Conservation (phyloP, 2,329 filamentous ascomycete genomes). For the Diaporthe sp. region DNA sequence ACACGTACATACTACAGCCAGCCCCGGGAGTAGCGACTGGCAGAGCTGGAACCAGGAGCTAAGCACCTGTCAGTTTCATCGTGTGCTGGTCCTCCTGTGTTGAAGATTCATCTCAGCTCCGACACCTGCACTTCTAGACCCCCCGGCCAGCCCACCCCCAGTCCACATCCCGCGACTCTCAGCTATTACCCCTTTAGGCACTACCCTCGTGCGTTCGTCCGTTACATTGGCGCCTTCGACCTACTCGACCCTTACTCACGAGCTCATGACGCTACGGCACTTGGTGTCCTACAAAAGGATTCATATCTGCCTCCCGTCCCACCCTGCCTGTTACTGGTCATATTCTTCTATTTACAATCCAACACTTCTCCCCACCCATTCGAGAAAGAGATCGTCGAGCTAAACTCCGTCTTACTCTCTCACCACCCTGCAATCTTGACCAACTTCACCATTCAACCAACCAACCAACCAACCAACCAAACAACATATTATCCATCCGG, state of each 20-base stretch:
- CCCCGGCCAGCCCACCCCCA: constrained; percentile 28
- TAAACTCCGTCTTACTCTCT: constrained; percentile 1
- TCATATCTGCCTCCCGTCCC: constrained; percentile 34
- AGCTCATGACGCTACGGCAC: constrained; percentile 34
- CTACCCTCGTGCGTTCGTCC: constrained; percentile 37
- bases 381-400: neutral
- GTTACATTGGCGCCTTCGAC: constrained; percentile 34
- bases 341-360: constrained; percentile 15
- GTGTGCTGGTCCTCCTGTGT: constrained; percentile 38
- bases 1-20: neutral
- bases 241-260: constrained; percentile 28
- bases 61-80: constrained; percentile 47
- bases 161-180: constrained; percentile 37
- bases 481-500: neutral
- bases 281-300: constrained; percentile 38
- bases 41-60: constrained; percentile 34
- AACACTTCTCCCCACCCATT: neutral
- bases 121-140: constrained; percentile 23
- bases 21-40: constrained; percentile 39
- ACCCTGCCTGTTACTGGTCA: constrained; percentile 11
- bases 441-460: neutral
- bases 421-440: neutral
- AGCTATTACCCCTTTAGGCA: constrained; percentile 39
- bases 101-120: constrained; percentile 35
- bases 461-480: neutral